Conservation (phyloP, 257 asterid species). For the Knoxia roxburghii region DNA sequence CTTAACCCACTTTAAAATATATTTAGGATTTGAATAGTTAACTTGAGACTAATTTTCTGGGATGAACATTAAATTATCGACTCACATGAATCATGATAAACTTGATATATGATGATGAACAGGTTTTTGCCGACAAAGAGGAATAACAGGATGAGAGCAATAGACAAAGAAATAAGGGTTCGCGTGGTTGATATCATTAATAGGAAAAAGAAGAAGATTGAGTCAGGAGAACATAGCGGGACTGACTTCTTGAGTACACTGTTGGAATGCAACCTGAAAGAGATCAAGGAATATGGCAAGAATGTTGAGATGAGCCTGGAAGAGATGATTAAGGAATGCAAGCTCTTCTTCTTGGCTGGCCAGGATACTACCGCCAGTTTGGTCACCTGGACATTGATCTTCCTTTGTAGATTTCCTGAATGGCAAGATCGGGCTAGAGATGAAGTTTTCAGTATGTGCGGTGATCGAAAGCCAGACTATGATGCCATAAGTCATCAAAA, state of each 20-base stretch:
- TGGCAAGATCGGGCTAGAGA: slow-evolving; percentile 55
- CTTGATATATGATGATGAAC: background rate
- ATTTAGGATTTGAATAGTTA: no score
- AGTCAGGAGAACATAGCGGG: slow-evolving; percentile 16
- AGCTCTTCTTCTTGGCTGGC: slow-evolving; percentile 43
- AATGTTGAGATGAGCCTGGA: slow-evolving; percentile 34
- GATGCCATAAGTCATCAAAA: slow-evolving; percentile 45
- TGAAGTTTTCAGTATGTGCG: slow-evolving; percentile 34
- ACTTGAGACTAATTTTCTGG: no score
- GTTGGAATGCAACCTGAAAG: slow-evolving; percentile 30
- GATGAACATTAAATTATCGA: no score
- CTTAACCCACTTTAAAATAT: no score
- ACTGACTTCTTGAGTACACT: slow-evolving; percentile 38
- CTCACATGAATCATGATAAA: no score
- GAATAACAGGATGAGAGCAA: slow-evolving; percentile 40
- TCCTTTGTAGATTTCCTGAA: slow-evolving; percentile 28
- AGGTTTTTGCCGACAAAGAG: slow-evolving; percentile 42
- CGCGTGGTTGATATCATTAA: slow-evolving; percentile 23
- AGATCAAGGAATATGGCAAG: slow-evolving; percentile 28
- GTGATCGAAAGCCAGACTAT: slow-evolving; percentile 26
- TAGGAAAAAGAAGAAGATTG: slow-evolving; percentile 20
- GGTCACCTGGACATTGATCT: slow-evolving; percentile 40
- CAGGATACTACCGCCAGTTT: slow-evolving; percentile 43
- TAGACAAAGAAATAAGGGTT: slow-evolving; percentile 28
- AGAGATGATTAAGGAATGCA: slow-evolving; percentile 53